Conservation (phyloP, 2,329 filamentous ascomycete species). For the Diaporthe velutina region DNA sequence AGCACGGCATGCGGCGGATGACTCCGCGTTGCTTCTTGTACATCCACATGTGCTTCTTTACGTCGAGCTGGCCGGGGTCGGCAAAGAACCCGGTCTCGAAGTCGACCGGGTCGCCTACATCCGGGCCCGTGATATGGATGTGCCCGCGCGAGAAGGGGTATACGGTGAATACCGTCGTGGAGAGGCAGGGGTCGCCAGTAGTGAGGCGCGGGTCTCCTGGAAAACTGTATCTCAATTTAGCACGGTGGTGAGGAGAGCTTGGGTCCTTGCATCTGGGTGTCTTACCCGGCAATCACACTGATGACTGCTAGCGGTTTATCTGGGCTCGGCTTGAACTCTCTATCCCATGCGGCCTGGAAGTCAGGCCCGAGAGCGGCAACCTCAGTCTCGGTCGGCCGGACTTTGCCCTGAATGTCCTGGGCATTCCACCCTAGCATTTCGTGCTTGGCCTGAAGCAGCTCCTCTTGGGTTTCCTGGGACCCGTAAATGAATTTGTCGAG, state of each 20-base stretch:
- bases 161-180: conserved; percentile 5
- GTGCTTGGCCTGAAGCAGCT: conserved; percentile 40
- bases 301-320: conserved; percentile 43
- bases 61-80: conserved; percentile 59
- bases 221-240: not conserved
- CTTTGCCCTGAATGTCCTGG: conserved; percentile 41
- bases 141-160: conserved; percentile 31
- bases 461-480: conserved; percentile 4
- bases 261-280: not conserved
- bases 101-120: conserved; percentile 54
- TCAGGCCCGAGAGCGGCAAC: conserved; percentile 42
- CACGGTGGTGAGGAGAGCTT: not conserved
- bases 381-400: conserved; percentile 43
- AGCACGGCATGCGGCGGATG: conserved; percentile 58
- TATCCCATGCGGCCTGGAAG: conserved; percentile 43
- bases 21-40: conserved; percentile 64
- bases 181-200: conserved; percentile 19
- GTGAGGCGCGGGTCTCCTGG: conserved; percentile 19
- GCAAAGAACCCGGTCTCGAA: conserved; percentile 68
- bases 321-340: conserved; percentile 41
- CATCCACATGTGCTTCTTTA: conserved; percentile 64
- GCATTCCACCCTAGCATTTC: conserved; percentile 44
- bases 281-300: conserved; percentile 12
- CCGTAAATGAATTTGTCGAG: conserved; percentile 8
- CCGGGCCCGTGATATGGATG: conserved; percentile 60